Conservation (phyloP, 2,329 filamentous ascomycete species). For the Penicillium sp. region DNA sequence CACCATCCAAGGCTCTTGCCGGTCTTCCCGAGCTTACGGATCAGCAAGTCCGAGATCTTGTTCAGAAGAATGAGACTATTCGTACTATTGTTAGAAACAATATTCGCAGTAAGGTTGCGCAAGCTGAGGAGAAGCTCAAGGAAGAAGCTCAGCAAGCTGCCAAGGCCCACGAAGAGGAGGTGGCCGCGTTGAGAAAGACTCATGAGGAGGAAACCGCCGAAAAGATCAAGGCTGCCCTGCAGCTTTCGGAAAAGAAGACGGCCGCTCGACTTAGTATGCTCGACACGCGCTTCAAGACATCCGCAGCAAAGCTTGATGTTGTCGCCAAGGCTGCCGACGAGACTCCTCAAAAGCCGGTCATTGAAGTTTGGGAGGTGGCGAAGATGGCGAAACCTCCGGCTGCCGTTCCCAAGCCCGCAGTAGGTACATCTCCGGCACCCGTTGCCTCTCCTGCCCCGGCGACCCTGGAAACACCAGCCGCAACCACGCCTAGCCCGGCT, state of each 20-base stretch:
- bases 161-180: slow-evolving; percentile 36
- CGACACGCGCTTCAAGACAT: slow-evolving; percentile 66
- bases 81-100: slow-evolving; percentile 59
- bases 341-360: slow-evolving; percentile 79
- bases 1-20: slow-evolving; percentile 32
- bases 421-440: slow-evolving; percentile 21
- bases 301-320: slow-evolving; percentile 71
- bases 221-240: slow-evolving; percentile 60
- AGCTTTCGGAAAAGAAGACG: slow-evolving; percentile 74
- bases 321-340: slow-evolving; percentile 81
- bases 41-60: slow-evolving; percentile 52
- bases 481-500: slow-evolving; percentile 3
- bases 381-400: slow-evolving; percentile 62
- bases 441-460: slow-evolving; percentile 24
- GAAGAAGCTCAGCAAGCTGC: slow-evolving; percentile 32
- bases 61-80: slow-evolving; percentile 53
- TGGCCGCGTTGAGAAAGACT: slow-evolving; percentile 39
- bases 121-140: slow-evolving; percentile 45
- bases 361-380: slow-evolving; percentile 82
- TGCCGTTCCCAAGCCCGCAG: slow-evolving; percentile 31
- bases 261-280: slow-evolving; percentile 76
- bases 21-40: slow-evolving; percentile 49
- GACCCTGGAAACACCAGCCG: slow-evolving; percentile 10
- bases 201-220: slow-evolving; percentile 61
- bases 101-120: slow-evolving; percentile 52